Evolutionary conservation across 2,329 filamentous ascomycete genomes (phyloP).

Genomic region (Scedosporium minutisporum): DNA sequence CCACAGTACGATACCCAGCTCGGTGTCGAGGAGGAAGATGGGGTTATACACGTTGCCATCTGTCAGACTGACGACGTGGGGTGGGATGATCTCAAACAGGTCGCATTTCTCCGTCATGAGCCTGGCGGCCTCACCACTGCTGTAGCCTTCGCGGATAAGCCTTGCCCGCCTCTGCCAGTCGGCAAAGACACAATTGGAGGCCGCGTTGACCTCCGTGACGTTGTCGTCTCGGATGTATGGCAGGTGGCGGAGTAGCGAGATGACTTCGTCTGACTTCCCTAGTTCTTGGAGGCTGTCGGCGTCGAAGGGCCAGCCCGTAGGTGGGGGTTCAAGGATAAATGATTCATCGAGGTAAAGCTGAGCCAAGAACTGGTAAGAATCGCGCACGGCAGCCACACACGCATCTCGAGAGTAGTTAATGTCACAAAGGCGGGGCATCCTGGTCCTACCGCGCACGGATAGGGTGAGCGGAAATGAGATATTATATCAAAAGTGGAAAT

Average conservation of each 20-base stretch:
- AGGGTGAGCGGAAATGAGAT: too few species aligned
- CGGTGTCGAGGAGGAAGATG: conserved; percentile 17
- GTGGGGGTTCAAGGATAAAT: conserved; percentile 15
- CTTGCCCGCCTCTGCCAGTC: background rate
- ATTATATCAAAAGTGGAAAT: too few species aligned
- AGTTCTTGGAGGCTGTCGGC: conserved; percentile 5
- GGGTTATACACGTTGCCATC: conserved; percentile 10
- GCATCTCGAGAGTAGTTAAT: background rate
- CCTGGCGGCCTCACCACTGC: background rate
- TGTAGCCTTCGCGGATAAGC: background rate
- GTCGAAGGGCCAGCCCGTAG: conserved; percentile 19
- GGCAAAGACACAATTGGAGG: background rate
- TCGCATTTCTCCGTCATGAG: background rate
- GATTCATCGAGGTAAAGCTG: conserved; percentile 16
- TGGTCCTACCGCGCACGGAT: too few species aligned
- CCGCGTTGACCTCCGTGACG: background rate
- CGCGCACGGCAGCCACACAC: conserved; percentile 13
- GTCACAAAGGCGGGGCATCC: background rate
- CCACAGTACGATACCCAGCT: conserved; percentile 19
- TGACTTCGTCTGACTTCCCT: conserved; percentile 19
- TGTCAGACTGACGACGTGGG: conserved; percentile 12
- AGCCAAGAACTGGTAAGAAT: conserved; percentile 19
- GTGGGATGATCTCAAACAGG: conserved; percentile 8
- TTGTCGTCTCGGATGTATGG: conserved; percentile 15
- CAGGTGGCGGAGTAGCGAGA: conserved; percentile 19